Conservation (phyloP, 106 monocot species). For the Dioscorea alata region DNA sequence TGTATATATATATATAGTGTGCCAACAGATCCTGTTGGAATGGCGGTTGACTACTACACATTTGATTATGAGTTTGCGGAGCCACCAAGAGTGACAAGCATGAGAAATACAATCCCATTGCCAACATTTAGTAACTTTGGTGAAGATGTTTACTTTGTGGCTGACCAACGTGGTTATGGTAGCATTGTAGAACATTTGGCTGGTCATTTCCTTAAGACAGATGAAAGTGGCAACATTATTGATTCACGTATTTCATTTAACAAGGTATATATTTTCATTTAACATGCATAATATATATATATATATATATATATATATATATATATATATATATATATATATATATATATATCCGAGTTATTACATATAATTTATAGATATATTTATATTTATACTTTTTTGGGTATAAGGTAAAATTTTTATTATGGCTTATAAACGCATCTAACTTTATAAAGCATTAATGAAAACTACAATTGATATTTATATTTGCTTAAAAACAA, state of each 20-base stretch:
- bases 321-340: no score
- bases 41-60: conserved; percentile 66
- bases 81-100: conserved; percentile 66
- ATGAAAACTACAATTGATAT: no score
- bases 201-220: conserved; percentile 29
- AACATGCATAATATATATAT: no score
- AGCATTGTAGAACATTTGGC: conserved; percentile 38
- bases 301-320: no score
- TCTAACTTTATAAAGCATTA: no score
- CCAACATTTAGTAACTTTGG: conserved; percentile 62
- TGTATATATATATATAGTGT: conserved; percentile 14
- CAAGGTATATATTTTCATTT: conserved; percentile 24
- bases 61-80: conserved; percentile 78
- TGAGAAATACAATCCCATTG: conserved; percentile 57
- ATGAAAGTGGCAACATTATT: conserved; percentile 18
- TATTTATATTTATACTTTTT: no score
- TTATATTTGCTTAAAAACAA: no score
- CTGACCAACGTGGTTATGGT: conserved; percentile 60
- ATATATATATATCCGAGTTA: no score
- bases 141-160: conserved; percentile 52
- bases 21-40: conserved; percentile 44
- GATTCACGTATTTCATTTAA: conserved; percentile 42
- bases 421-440: no score
- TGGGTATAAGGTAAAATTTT: no score
- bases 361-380: no score